Conservation (phyloP, 441 rosid species). For the Populus hybrid region DNA sequence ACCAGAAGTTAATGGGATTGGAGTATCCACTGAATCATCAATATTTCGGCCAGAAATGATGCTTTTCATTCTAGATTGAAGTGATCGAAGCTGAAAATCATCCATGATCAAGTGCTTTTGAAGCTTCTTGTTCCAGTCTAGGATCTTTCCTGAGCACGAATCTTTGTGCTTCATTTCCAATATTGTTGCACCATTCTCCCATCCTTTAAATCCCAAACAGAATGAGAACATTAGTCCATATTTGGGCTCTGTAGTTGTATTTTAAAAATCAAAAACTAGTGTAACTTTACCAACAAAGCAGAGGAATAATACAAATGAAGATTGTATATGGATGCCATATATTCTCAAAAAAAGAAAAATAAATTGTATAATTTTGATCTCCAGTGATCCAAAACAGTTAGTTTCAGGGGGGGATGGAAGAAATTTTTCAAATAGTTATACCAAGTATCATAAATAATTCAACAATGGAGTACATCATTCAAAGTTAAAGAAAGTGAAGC, state of each 20-base stretch:
- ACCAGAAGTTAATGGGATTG: conserved; percentile 67
- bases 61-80: conserved; percentile 52
- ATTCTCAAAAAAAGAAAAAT: background rate
- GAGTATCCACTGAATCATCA: conserved; percentile 27
- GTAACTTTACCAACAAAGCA: background rate
- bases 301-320: background rate
- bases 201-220: conserved; percentile 27
- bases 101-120: conserved; percentile 53
- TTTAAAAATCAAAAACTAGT: background rate
- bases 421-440: background rate
- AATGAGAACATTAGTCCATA: background rate
- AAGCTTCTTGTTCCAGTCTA: conserved; percentile 55
- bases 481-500: background rate
- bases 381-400: background rate
- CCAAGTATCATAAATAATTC: background rate
- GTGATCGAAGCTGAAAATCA: conserved; percentile 40
- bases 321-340: background rate
- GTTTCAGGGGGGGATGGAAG: background rate
- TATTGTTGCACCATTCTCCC: conserved; percentile 50
- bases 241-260: background rate
- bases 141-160: conserved; percentile 42
- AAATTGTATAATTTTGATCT: background rate
- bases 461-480: background rate
- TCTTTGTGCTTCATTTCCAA: conserved; percentile 79
- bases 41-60: conserved; percentile 15